phyloP scores from a whole-genome alignment of 2,329 filamentous ascomycete species.

The Cercospora sp. region DNA sequence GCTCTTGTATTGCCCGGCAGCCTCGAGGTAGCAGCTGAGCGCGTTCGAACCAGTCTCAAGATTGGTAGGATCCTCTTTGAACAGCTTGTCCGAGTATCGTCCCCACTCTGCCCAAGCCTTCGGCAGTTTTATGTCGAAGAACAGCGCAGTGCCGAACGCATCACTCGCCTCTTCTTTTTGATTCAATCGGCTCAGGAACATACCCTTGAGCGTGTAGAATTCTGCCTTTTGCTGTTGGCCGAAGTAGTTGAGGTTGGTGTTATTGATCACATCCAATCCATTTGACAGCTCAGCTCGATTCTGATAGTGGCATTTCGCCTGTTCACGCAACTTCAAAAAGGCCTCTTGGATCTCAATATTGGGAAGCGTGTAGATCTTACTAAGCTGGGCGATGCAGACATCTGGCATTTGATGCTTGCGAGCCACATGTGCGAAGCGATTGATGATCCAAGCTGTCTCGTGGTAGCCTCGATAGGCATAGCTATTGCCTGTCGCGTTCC shows the following conservation, averaged over 20 bases:
- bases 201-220: slow-evolving; percentile 98
- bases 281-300: slow-evolving; percentile 89
- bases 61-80: slow-evolving; percentile 84
- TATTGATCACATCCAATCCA: slow-evolving; percentile 97
- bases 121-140: slow-evolving; percentile 90
- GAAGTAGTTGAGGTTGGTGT: slow-evolving; percentile 98
- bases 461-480: slow-evolving; percentile 97
- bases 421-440: slow-evolving; percentile 95
- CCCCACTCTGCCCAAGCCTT: slow-evolving; percentile 99
- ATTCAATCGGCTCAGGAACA: slow-evolving; percentile 94
- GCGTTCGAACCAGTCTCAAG: slow-evolving; percentile 85
- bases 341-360: slow-evolving; percentile 99
- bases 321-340: slow-evolving; percentile 96
- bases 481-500: slow-evolving; percentile 80
- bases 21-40: slow-evolving; percentile 92
- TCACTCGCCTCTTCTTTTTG: slow-evolving; percentile 90
- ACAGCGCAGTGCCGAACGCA: slow-evolving; percentile 90
- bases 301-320: slow-evolving; percentile 98
- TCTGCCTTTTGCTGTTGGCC: slow-evolving; percentile 94
- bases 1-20: slow-evolving; percentile 94
- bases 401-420: slow-evolving; percentile 95
- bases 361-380: slow-evolving; percentile 95
- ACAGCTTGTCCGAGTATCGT: slow-evolving; percentile 93
- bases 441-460: slow-evolving; percentile 99
- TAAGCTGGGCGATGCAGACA: slow-evolving; percentile 95